Base-by-base conservation (phyloP, 495 filamentous ascomycete genomes). In the Cercophora scortea region DNA sequence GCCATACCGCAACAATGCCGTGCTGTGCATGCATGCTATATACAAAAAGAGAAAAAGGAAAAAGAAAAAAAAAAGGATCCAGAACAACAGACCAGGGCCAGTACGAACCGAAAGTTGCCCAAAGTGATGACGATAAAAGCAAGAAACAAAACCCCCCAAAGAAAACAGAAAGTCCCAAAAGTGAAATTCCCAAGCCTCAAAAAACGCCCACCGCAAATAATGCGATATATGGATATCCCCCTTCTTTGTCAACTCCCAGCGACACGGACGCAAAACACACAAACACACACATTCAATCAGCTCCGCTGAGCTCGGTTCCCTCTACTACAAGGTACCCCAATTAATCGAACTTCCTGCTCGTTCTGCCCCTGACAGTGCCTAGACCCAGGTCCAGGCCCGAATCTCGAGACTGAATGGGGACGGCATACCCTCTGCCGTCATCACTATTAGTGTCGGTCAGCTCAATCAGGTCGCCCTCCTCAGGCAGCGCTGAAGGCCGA, bases 381-480 rank as follows among this genome's bases (percentile, higher is more conserved):
- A 38, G 25, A 25, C 25, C 25, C 25, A 25, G 25, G 25, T 25
- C 5, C 2, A 25, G 25, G 25, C 25, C 25, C 25, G 25, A 2
- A 5, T 5, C 25, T 25, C 25, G 2, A 5, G 25, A 25, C 25
- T 25, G 25, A 25, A 25, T 25, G 25, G 25, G 25, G 25, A 25
- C 5, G 25, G 25, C 58, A 8, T 63, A 60, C 18, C 55, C 51
- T 45, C 72, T 59, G 41, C 71, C 78, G 48, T 79, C 78, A 47
- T 78, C 77, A 57, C 76, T 78, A 17, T 69, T 69, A 50, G 74
- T 65, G 63, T 91, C 86, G 36, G 82, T 78, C 49, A 97, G 70
- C 68, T 97, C 92, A 60, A 97, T 96, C 49, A 96, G 65, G 69
- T 96, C 92, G 0, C 83, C 82, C 8, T 66, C 61, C 9, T 68